Base-by-base conservation (phyloP, 163 green algal genomes). In the Trebouxiophyceae sp. region DNA sequence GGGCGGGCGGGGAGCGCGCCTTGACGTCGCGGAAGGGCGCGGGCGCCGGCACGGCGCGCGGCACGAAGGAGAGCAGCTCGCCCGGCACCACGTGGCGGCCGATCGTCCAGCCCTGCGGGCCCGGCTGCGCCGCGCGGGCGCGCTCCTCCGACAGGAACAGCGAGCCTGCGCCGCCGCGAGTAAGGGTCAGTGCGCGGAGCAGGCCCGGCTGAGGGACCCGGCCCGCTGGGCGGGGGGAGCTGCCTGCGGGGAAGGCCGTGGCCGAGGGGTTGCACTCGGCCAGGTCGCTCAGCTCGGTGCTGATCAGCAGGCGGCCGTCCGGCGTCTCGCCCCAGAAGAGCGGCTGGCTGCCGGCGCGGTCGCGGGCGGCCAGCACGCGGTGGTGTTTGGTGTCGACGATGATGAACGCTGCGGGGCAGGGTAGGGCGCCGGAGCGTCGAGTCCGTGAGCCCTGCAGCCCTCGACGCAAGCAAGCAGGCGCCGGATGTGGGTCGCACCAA, bases 341-440 rank as follows among this genome's bases (percentile, higher is more conserved):
- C 20, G 33, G 24, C 76, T 82, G 73, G 4, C 23, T 31, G 45
- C 81, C 80, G 7, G 62, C 66, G 0, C 45, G 23, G 60, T 84
- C 81, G 19, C 79, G 77, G 0, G 77, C 80, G 0, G 85, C 85
- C 69, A 87, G 73, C 61, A 91, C 82, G 1, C 85, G 72, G 64
- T 82, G 77, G 34, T 77, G 58, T 3, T 65, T 3, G 30, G 65
- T 60, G 57, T 86, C 81, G 26, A 77, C 86, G 31, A 89, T 80
- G 19, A 90, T 68, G 68, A 89, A 89, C 0, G 81, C 79, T 63
- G 57, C 55, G n/a, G n/a, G n/a, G n/a, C n/a, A n/a, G n/a, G n/a
- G n/a, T n/a, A n/a, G n/a, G n/a, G n/a, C n/a, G n/a, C n/a, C n/a
- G n/a, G n/a, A n/a, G n/a, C n/a, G n/a, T n/a, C n/a, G n/a, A n/a